Base-by-base conservation (phyloP, 179 eudicot species). In the Amaranthus tricolor region DNA sequence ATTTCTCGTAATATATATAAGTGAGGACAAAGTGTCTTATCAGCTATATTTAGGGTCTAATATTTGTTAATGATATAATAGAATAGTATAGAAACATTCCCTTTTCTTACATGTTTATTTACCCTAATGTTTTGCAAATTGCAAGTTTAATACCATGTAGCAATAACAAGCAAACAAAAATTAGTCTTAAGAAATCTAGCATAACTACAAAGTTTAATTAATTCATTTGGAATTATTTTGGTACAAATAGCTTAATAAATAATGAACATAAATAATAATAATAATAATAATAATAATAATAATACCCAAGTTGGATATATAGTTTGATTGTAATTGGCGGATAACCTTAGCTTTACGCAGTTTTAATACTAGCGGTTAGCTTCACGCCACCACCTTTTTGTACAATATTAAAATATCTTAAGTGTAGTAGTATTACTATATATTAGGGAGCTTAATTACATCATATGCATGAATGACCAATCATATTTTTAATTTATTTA, bases 311-410 rank as follows among this genome's bases (percentile, higher is more conserved):
- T 19, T 50, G 13, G 71, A 50, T n/a, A n/a, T n/a, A n/a, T 67
- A 16, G 40, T 19, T 67, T 20, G 71, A 67, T 67, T 67, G 45
- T 11, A 57, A 67, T 67, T 48, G 48, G 40, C 9, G 60, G 72
- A 53, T 52, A 53, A 69, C n/a, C 60, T 52, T 52, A 69, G 57
- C 71, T 6, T 19, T 20, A 9, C 14, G 47, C 47, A 53, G 53
- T 20, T 50, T 31, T 50, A 54, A 5, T 19, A 15, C 60, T 19
- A 52, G 47, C 17, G n/a, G n/a, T 21, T 69, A 20, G 21, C 9
- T 69, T 69, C 61, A 69, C 61, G 72, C 56, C 59, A 69, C 21
- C 72, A 69, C 6, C 59, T 68, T 67, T 50, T 67, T 43, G 44
- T 61, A 24, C 5, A 62, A 62, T 21, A 62, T 8, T 31, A 62